Evolutionary conservation across 2,329 filamentous ascomycete genomes (phyloP).

Genomic region (Thermochaetoides dissita): DNA sequence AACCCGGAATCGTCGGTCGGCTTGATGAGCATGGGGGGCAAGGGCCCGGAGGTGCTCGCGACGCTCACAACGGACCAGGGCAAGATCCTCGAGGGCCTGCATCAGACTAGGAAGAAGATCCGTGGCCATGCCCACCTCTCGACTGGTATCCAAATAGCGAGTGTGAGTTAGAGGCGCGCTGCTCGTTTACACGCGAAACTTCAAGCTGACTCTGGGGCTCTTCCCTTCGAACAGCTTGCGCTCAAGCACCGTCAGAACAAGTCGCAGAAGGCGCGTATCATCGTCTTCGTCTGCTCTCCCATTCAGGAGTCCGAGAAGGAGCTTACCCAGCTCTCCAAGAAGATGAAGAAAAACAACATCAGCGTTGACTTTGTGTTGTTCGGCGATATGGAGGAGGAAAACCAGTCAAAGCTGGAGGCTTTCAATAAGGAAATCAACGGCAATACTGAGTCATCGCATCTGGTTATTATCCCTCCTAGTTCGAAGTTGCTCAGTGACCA

Average conservation of each 20-base stretch:
- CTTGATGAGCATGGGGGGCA: slow-evolving; percentile 97
- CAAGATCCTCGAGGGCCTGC: slow-evolving; percentile 83
- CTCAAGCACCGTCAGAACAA: slow-evolving; percentile 98
- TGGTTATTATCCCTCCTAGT: slow-evolving; percentile 81
- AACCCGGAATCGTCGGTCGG: slow-evolving; percentile 97
- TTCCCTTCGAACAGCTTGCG: slow-evolving; percentile 50
- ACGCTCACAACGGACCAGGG: slow-evolving; percentile 93
- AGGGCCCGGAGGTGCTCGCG: slow-evolving; percentile 91
- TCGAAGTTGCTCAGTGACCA: slow-evolving; percentile 86
- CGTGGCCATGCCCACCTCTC: slow-evolving; percentile 75
- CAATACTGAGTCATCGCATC: slow-evolving; percentile 67
- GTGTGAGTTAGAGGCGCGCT: slow-evolving; percentile 43
- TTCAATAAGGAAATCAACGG: slow-evolving; percentile 92
- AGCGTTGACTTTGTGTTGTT: slow-evolving; percentile 92
- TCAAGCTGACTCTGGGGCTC: slow-evolving; percentile 3
- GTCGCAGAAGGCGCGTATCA: slow-evolving; percentile 87
- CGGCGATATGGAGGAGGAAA: slow-evolving; percentile 79
- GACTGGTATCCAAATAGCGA: slow-evolving; percentile 88
- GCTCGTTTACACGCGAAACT: neutral
- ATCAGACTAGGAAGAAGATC: slow-evolving; percentile 82
- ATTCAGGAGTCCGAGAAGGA: slow-evolving; percentile 81
- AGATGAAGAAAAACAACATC: slow-evolving; percentile 97
- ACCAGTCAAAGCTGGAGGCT: slow-evolving; percentile 78
- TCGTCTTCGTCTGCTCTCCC: slow-evolving; percentile 91
- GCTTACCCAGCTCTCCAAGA: slow-evolving; percentile 79